phyloP scores from a whole-genome alignment of 2,329 filamentous ascomycete genomes.

The Fusarium chlamydosporum region DNA sequence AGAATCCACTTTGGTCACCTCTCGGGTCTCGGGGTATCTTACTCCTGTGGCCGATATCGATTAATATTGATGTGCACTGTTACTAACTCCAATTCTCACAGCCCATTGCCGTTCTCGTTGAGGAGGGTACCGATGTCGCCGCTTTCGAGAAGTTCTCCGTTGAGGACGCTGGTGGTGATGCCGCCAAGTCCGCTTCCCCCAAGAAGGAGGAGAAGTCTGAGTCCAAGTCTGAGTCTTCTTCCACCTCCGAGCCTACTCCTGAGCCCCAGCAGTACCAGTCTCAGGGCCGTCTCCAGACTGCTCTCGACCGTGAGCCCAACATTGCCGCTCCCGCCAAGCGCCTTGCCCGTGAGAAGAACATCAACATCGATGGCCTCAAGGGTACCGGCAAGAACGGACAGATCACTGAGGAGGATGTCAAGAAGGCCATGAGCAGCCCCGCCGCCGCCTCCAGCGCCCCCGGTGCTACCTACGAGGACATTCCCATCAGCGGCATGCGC shows the following conservation, averaged over 20 bases:
- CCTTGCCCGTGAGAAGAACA: slow-evolving; percentile 86
- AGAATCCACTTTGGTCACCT: slow-evolving; percentile 17
- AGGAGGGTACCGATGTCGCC: slow-evolving; percentile 88
- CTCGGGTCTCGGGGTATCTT: slow-evolving; percentile 40
- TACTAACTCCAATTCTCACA: slow-evolving; percentile 57
- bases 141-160: slow-evolving; percentile 91
- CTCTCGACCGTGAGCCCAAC: slow-evolving; percentile 85
- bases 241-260: slow-evolving; percentile 58
- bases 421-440: slow-evolving; percentile 79
- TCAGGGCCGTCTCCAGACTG: slow-evolving; percentile 83
- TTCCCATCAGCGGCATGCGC: slow-evolving; percentile 91
- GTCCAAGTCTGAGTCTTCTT: slow-evolving; percentile 69
- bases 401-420: slow-evolving; percentile 92
- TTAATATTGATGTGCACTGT: slow-evolving; percentile 12
- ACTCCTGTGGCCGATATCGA: slow-evolving; percentile 20
- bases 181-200: slow-evolving; percentile 70
- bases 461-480: slow-evolving; percentile 83
- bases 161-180: slow-evolving; percentile 90
- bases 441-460: slow-evolving; percentile 65
- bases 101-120: slow-evolving; percentile 96
- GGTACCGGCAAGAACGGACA: slow-evolving; percentile 87
- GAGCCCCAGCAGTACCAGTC: slow-evolving; percentile 79
- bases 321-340: slow-evolving; percentile 81
- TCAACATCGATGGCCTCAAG: slow-evolving; percentile 83
- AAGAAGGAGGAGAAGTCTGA: slow-evolving; percentile 79